Conservation (phyloP, 2,329 filamentous ascomycete genomes). For the Chrysoporthe puriensis region DNA sequence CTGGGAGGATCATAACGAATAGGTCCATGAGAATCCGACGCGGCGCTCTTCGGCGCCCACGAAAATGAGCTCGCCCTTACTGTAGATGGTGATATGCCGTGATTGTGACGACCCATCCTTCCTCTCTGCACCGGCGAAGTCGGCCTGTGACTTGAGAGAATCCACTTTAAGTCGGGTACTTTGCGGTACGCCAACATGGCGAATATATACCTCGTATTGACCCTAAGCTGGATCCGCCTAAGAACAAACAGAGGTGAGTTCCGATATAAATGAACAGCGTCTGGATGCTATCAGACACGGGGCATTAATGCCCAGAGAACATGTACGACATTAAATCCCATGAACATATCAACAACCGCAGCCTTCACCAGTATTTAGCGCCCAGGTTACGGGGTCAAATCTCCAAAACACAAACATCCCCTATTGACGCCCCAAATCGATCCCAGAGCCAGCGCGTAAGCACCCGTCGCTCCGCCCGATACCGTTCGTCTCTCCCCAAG, state of each 20-base stretch:
- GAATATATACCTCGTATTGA: background rate
- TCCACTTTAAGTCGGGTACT: background rate
- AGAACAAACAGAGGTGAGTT: background rate
- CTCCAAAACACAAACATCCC: too few species aligned
- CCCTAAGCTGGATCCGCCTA: background rate
- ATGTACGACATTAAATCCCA: background rate
- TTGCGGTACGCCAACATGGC: background rate
- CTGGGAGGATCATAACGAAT: slow-evolving; percentile 8
- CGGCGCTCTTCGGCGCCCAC: background rate
- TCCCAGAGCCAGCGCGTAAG: too few species aligned
- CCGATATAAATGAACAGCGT: background rate
- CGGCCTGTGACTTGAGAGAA: background rate
- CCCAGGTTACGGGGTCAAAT: too few species aligned
- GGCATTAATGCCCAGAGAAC: background rate
- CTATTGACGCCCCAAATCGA: too few species aligned
- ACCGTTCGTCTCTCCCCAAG: too few species aligned
- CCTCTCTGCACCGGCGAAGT: background rate
- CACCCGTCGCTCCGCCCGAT: too few species aligned
- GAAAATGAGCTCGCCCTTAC: background rate
- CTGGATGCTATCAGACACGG: background rate
- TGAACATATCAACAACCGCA: background rate
- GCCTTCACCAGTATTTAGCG: background rate
- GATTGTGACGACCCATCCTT: background rate
- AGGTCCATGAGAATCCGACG: slow-evolving; percentile 11
- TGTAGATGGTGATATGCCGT: background rate